Conservation (phyloP, 345 rosid species). For the Citrus medica region DNA sequence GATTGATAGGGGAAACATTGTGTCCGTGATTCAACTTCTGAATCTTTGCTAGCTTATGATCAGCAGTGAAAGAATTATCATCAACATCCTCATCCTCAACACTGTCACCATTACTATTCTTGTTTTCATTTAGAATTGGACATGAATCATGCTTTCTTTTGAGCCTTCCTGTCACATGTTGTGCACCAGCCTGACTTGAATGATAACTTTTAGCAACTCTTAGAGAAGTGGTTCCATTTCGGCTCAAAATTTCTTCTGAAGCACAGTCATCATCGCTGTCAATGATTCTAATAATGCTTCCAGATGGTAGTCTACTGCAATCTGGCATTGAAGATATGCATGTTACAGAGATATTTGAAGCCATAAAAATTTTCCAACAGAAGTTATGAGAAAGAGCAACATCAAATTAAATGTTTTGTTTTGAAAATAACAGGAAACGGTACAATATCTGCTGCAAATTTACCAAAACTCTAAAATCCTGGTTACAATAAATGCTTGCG, state of each 20-base stretch:
- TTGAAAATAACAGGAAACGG: too few species aligned
- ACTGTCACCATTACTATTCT: background rate
- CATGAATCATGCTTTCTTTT: slow-evolving; percentile 33
- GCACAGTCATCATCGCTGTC: slow-evolving; percentile 35
- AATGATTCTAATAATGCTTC: slow-evolving; percentile 19
- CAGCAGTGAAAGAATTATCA: background rate
- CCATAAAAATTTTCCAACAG: background rate
- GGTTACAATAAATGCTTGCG: background rate
- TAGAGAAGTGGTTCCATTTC: background rate
- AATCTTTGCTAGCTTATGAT: slow-evolving; percentile 9
- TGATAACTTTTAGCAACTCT: background rate
- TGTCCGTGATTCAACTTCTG: slow-evolving; percentile 10
- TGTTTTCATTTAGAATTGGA: background rate
- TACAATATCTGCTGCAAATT: background rate
- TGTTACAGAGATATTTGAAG: background rate
- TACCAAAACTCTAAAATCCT: background rate
- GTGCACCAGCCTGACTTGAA: background rate
- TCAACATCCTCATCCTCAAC: background rate
- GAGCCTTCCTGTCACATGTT: slow-evolving; percentile 1
- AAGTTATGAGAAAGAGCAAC: background rate
- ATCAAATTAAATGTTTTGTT: background rate
- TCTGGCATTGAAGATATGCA: slow-evolving; percentile 13
- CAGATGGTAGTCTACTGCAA: background rate
- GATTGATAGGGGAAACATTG: slow-evolving; percentile 4
- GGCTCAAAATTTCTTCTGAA: background rate